A percentile compares a stretch with the other conserved stretches of the same genome.
Evolutionary conservation across 73 alveolate genomes (phyloP).

Genomic region (Effrenium voratum): DNA sequence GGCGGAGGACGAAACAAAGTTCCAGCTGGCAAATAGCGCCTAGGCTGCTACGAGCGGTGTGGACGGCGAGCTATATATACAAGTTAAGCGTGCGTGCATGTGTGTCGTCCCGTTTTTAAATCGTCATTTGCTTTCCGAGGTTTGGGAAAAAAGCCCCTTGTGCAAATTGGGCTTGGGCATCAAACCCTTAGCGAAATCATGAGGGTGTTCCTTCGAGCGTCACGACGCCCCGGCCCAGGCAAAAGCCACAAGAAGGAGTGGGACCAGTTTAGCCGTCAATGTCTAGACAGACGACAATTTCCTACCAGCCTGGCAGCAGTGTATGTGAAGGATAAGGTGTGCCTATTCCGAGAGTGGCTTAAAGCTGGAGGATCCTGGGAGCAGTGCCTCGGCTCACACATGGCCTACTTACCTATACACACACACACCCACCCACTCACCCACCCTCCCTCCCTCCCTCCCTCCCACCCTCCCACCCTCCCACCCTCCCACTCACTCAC

Average conservation of each 20-base stretch:
- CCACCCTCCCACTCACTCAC: no score
- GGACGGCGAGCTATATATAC: not conserved
- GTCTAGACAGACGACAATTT: not conserved
- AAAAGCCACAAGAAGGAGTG: not conserved
- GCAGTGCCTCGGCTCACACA: not conserved
- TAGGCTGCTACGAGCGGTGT: not conserved
- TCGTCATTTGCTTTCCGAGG: not conserved
- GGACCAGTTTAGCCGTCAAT: slow-evolving; percentile 42
- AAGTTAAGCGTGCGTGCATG: not conserved
- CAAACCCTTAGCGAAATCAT: not conserved
- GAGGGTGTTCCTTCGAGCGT: not conserved
- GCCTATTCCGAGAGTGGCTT: not conserved
- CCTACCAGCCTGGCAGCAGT: not conserved
- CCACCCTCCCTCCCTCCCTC: no score
- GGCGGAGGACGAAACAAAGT: not conserved
- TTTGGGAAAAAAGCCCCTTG: no score
- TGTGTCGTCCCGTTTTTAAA: not conserved
- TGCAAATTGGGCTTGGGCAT: not conserved
- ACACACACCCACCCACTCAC: no score
- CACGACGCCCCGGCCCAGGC: not conserved
- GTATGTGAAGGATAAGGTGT: not conserved
- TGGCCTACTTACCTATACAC: no score
- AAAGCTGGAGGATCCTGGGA: not conserved
- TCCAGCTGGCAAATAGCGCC: not conserved
- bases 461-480: no score